Conservation (phyloP, 441 rosid genomes). For the Gossypium schwendimanii region DNA sequence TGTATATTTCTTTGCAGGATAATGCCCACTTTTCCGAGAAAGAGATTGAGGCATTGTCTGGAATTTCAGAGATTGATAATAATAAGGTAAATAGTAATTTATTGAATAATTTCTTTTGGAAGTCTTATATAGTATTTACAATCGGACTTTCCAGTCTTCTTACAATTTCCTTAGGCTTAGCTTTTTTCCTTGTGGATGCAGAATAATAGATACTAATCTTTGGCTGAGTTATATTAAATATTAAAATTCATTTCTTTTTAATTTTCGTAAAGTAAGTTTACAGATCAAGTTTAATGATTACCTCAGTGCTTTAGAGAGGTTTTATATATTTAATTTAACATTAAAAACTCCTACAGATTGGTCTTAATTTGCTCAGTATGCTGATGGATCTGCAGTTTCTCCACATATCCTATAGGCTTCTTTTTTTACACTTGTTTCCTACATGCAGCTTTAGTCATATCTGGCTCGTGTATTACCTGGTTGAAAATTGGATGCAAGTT, state of each 20-base stretch:
- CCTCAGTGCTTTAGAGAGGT: conserved; percentile 2
- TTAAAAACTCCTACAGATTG: neutral
- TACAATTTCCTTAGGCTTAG: neutral
- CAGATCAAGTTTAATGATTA: neutral
- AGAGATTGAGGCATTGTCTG: conserved; percentile 32
- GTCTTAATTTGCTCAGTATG: neutral
- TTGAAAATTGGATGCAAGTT: neutral
- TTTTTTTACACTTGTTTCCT: neutral
- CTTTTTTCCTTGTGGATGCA: neutral
- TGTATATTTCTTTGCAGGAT: conserved; percentile 37
- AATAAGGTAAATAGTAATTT: conserved; percentile 32
- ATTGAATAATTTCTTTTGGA: neutral
- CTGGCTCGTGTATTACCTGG: conserved; percentile 3
- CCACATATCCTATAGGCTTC: neutral
- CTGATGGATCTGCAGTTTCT: neutral
- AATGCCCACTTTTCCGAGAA: conserved; percentile 23
- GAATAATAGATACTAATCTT: neutral
- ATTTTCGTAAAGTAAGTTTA: neutral
- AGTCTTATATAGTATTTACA: neutral
- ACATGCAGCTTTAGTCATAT: neutral
- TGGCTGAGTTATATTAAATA: neutral
- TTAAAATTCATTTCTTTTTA: neutral
- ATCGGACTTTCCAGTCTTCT: conserved; percentile 7
- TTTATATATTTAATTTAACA: neutral
- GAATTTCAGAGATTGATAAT: conserved; percentile 35